Evolutionary conservation across 345 rosid genomes (phyloP), one percentile per base, ranked within the genome.

Genomic region (Arabidopsis thaliana): DNA sequence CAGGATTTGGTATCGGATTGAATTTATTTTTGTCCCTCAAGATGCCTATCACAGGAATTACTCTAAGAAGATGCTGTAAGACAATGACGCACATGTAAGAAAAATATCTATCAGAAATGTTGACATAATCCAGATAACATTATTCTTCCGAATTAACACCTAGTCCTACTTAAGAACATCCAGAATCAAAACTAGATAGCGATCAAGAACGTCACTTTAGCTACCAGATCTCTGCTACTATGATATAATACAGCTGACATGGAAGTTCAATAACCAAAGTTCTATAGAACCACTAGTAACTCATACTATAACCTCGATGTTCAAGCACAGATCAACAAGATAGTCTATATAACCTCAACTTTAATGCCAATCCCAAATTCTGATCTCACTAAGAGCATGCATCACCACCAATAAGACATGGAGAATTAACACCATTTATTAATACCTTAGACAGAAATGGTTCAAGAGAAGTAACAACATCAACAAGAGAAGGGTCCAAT

Each of bases 401-500:
- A 28, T 59, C 30, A 28, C 44, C 65, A 36, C 45, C 65, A 37
- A 49, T 22, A 50, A 53, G 42, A 55, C 20, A 56, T 38, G 22
- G 2, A 77, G 71, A 77, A 56, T 0, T 2, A 14, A 10, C 33
- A 49, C 9, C 41, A 22, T 6, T 8, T 48, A 14, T 34, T 28
- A 7, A 57, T 84, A 91, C 99, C 99, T 91, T 94, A 7, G 99
- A 90, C 16, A 91, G 78, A 81, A 91, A 91, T 4, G 99, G 99
- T 76, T 94, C 97, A 1, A 90, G 87, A 75, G 56, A 78, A n/a
- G 89, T 84, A 20, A 88, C 86, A 57, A 88, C 64, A 71, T 90
- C 79, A 51, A 88, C 87, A 75, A 85, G 89, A 0, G 84, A 82
- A 80, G 96, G 93, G 56, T 86, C 88, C 81, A 86, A 82, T 42